Percentiles rank a stretch among this genome's conserved stretches.
phyloP scores from a whole-genome alignment of 2,329 filamentous ascomycete genomes.

The Stagonosporopsis rhizophila region DNA sequence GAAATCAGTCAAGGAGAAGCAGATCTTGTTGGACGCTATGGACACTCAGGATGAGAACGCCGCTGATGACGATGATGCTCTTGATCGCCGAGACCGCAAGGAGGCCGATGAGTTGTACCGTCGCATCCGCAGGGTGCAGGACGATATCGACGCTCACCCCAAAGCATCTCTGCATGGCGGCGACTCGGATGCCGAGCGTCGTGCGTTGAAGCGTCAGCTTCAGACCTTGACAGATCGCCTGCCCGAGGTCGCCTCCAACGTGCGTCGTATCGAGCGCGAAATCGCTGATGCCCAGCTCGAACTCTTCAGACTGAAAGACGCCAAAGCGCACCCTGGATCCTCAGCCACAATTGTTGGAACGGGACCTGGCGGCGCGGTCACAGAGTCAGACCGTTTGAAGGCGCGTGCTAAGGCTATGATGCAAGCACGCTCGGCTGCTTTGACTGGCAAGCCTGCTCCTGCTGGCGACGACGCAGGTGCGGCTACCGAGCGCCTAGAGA shows the following conservation, averaged over 20 bases:
- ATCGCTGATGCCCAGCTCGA: constrained; percentile 93
- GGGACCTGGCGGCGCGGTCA: constrained; percentile 87
- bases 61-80: constrained; percentile 86
- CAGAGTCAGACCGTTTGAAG: constrained; percentile 92
- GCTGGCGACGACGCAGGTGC: constrained; percentile 76
- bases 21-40: constrained; percentile 92
- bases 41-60: constrained; percentile 94
- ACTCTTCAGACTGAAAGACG: constrained; percentile 90
- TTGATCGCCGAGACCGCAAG: constrained; percentile 87
- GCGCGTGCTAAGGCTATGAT: constrained; percentile 97
- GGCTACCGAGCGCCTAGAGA: constrained; percentile 84
- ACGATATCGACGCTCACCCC: constrained; percentile 92
- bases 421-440: constrained; percentile 92
- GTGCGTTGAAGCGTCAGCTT: constrained; percentile 85
- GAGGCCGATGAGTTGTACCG: constrained; percentile 95
- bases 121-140: constrained; percentile 87
- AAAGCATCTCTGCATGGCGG: constrained; percentile 67
- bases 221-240: constrained; percentile 88
- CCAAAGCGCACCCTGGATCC: constrained; percentile 86
- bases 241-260: constrained; percentile 89
- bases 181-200: constrained; percentile 87
- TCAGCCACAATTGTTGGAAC: constrained; percentile 86
- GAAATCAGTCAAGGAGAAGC: constrained; percentile 93
- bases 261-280: constrained; percentile 86
- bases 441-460: constrained; percentile 82